Conservation (phyloP, 345 rosid species). For the Camelina sativa region DNA sequence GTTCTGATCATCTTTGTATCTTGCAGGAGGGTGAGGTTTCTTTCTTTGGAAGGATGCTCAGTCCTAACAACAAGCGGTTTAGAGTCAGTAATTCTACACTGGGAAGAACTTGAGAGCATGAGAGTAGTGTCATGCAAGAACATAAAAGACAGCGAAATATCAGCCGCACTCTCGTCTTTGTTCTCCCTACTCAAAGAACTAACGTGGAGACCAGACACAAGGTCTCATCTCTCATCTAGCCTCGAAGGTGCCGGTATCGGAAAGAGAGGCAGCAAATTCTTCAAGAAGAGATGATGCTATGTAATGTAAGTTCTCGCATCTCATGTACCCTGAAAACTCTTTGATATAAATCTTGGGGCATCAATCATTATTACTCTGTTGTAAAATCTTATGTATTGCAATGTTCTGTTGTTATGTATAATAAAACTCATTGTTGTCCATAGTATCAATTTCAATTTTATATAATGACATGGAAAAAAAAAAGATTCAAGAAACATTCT, state of each 20-base stretch:
- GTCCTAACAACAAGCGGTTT: slow-evolving; percentile 72
- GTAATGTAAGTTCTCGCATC: background rate
- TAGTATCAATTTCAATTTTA: background rate
- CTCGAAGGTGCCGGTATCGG: slow-evolving; percentile 74
- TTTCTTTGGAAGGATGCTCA: slow-evolving; percentile 86
- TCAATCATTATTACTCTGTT: slow-evolving; percentile 6
- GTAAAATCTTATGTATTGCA: slow-evolving; percentile 28
- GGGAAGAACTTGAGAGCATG: slow-evolving; percentile 77
- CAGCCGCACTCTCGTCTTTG: slow-evolving; percentile 73
- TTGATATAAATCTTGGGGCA: background rate
- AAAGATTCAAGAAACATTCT: too few species aligned
- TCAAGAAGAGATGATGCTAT: slow-evolving; percentile 54
- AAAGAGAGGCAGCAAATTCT: slow-evolving; percentile 78
- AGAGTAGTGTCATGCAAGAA: slow-evolving; percentile 70
- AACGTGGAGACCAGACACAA: slow-evolving; percentile 91
- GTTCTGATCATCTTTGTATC: background rate
- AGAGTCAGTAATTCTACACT: slow-evolving; percentile 70
- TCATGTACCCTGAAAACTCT: slow-evolving; percentile 22
- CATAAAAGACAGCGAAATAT: slow-evolving; percentile 72
- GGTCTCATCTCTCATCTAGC: slow-evolving; percentile 65
- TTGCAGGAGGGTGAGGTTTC: slow-evolving; percentile 65
- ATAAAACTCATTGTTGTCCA: background rate
- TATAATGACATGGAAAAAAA: background rate
- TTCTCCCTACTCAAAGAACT: slow-evolving; percentile 80
- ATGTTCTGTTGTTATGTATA: slow-evolving; percentile 20